phyloP scores from a whole-genome alignment of 192 early-diverging fungal species.

The Cladochytrium replicatum region DNA sequence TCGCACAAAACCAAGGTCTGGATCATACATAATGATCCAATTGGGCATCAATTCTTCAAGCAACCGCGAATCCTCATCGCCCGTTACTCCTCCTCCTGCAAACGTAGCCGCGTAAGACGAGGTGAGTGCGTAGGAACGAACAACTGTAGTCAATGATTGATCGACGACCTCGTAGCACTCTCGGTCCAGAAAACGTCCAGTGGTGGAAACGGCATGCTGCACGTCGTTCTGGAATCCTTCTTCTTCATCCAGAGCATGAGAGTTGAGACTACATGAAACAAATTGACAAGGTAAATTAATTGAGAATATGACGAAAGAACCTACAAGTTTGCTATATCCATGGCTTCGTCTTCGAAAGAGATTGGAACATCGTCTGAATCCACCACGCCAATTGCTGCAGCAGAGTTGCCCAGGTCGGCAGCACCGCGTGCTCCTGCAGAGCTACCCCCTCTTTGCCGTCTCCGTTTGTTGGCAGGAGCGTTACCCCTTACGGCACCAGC shows the following conservation, averaged over 20 bases:
- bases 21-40: conserved; percentile 87
- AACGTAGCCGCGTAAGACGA: conserved; percentile 10
- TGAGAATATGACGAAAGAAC: too few relatives aligned
- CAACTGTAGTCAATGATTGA: conserved; percentile 12
- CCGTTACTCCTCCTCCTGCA: conserved; percentile 3
- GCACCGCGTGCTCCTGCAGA: neutral
- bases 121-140: conserved; percentile 29
- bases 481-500: conserved; percentile 6
- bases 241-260: too few relatives aligned
- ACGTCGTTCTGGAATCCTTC: too few relatives aligned
- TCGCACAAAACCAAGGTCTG: conserved; percentile 77
- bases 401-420: conserved; percentile 2
- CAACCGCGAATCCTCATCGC: conserved; percentile 52
- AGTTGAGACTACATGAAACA: too few relatives aligned
- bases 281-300: too few relatives aligned
- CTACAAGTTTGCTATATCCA: conserved; percentile 18
- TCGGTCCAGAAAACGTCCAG: too few relatives aligned
- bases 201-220: too few relatives aligned
- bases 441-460: conserved; percentile 24
- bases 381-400: conserved; percentile 7
- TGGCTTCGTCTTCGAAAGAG: conserved; percentile 22
- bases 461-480: conserved; percentile 37
- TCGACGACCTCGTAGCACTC: neutral
- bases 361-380: conserved; percentile 6
- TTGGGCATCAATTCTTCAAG: conserved; percentile 61